Percentiles rank a stretch among this genome's conserved stretches.
Evolutionary conservation across 2,329 filamentous ascomycete species (phyloP).

Genomic region (Clarireedia sp.): DNA sequence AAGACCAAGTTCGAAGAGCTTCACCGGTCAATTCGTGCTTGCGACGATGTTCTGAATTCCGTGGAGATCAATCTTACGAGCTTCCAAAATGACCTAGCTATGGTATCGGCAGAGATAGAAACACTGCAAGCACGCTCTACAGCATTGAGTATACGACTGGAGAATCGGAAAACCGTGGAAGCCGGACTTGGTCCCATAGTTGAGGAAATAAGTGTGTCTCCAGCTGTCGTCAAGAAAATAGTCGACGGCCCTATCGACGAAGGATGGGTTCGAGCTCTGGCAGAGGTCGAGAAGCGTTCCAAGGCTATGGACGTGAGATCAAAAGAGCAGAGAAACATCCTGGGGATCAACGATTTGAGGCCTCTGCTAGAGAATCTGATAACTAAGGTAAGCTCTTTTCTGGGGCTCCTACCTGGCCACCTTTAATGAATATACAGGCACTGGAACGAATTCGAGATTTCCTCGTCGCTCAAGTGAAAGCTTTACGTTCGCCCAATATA

Average conservation of each 20-base stretch:
- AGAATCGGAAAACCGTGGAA: constrained; percentile 85
- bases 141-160: constrained; percentile 72
- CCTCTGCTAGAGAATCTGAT: constrained; percentile 80
- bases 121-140: constrained; percentile 80
- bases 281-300: constrained; percentile 74
- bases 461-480: constrained; percentile 88
- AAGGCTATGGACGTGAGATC: constrained; percentile 61
- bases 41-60: constrained; percentile 86
- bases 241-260: constrained; percentile 86
- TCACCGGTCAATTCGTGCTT: constrained; percentile 80
- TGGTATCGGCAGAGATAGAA: constrained; percentile 92
- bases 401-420: background rate
- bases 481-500: constrained; percentile 86
- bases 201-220: constrained; percentile 85
- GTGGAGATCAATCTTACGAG: constrained; percentile 88
- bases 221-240: constrained; percentile 75
- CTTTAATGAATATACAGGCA: constrained; percentile 43
- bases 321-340: constrained; percentile 54
- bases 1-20: constrained; percentile 82
- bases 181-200: constrained; percentile 80
- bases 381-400: constrained; percentile 51
- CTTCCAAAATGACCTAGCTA: constrained; percentile 87
- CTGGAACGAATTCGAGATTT: constrained; percentile 91
- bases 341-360: constrained; percentile 74
- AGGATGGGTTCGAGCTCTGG: constrained; percentile 73